phyloP scores from a whole-genome alignment of 148 eudicot species.

The Nepenthes mirabilis region DNA sequence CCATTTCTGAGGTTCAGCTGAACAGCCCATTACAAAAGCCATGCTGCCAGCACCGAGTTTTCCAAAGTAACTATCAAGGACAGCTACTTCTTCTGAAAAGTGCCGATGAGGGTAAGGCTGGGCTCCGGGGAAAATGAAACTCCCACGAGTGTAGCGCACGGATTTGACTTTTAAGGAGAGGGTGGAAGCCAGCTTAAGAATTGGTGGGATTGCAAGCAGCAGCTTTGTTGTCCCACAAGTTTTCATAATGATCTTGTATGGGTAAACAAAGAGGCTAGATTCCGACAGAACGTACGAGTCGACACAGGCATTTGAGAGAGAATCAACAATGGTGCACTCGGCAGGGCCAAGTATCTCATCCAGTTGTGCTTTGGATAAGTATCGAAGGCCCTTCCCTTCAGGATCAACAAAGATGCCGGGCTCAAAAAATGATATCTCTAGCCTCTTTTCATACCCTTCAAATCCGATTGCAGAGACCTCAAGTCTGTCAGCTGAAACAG shows the following conservation, averaged over 20 bases:
- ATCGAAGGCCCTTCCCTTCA: slow-evolving; percentile 41
- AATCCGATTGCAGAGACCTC: slow-evolving; percentile 47
- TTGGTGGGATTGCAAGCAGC: slow-evolving; percentile 50
- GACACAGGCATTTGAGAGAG: slow-evolving; percentile 37
- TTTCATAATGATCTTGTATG: slow-evolving; percentile 59
- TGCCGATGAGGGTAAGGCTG: slow-evolving; percentile 54
- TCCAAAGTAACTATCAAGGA: slow-evolving; percentile 45
- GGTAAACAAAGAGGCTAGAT: slow-evolving; percentile 63
- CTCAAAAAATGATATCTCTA: slow-evolving; percentile 44
- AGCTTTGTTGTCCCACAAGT: slow-evolving; percentile 71
- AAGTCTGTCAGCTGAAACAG: background rate
- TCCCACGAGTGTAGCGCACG: slow-evolving; percentile 59
- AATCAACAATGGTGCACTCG: slow-evolving; percentile 59
- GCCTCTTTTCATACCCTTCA: slow-evolving; percentile 71
- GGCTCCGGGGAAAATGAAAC: slow-evolving; percentile 51
- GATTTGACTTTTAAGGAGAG: slow-evolving; percentile 42
- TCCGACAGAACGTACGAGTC: slow-evolving; percentile 70
- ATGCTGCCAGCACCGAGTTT: slow-evolving; percentile 38
- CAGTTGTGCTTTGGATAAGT: slow-evolving; percentile 40
- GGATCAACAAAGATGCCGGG: slow-evolving; percentile 33
- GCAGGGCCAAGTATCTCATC: slow-evolving; percentile 49
- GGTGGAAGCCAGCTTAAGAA: slow-evolving; percentile 31
- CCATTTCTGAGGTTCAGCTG: slow-evolving; percentile 40
- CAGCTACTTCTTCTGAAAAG: slow-evolving; percentile 52
- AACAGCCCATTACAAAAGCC: slow-evolving; percentile 46